phyloP scores from a whole-genome alignment of 192 early-diverging fungal genomes.

The Backusella luteola region DNA sequence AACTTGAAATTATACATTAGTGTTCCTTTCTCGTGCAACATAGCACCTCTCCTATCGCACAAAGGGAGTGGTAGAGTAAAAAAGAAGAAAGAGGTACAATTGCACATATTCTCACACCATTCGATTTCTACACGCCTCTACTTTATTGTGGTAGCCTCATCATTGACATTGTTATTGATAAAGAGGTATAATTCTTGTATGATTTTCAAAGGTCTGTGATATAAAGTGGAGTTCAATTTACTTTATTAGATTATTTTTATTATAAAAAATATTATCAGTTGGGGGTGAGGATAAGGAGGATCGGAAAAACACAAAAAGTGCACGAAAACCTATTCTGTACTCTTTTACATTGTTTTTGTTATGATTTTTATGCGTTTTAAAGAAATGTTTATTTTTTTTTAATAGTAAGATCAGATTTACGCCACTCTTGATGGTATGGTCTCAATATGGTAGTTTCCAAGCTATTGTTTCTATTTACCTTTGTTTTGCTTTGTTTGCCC shows the following conservation, averaged over 20 bases:
- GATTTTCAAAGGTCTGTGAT: neutral
- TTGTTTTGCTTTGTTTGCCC: neutral
- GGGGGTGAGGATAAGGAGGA: neutral
- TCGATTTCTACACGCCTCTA: neutral
- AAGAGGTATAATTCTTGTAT: neutral
- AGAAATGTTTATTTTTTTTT: neutral
- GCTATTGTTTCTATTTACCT: neutral
- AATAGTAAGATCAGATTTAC: neutral
- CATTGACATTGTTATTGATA: neutral
- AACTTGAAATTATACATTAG: constrained; percentile 3
- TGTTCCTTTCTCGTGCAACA: constrained; percentile 6
- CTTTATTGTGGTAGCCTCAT: neutral
- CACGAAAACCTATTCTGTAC: neutral
- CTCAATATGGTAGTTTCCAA: neutral
- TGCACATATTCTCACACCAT: neutral
- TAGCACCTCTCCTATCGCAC: neutral
- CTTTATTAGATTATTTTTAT: neutral
- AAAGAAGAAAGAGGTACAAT: neutral
- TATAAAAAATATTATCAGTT: neutral
- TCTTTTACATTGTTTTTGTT: neutral
- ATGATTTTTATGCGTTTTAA: neutral
- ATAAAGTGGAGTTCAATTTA: constrained; percentile 5
- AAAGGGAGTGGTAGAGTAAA: neutral
- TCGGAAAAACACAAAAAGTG: neutral
- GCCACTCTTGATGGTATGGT: neutral